Evolutionary conservation across 1,284 basidiomycete species (phyloP), one percentile per base, ranked within the genome.

Genomic region (Ustilago crameri): DNA sequence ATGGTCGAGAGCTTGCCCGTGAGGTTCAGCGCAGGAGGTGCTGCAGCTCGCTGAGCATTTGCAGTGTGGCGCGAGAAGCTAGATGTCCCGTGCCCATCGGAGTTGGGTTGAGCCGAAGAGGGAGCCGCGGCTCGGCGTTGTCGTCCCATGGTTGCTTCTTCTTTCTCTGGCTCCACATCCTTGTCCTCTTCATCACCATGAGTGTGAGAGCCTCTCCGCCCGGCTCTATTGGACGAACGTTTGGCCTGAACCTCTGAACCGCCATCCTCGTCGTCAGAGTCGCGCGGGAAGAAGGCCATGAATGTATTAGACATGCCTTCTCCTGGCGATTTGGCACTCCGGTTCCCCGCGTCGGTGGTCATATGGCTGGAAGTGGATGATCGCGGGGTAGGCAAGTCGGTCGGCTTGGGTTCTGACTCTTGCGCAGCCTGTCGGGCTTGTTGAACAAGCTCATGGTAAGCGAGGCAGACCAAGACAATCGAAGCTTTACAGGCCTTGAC

Each of bases 391-490:
- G 43, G 45, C 24, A 42, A 49, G 23, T 17, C 14, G 7, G 50
- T 26, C 42, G 43, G 47, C 41, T 57, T 60, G 5, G 53, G 30
- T 15, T 42, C 20, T 20, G 17, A 17, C 26, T 56, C 59, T 5
- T 53, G 58, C 0, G 62, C 38, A n/a, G 34, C 40, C 35, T 61
- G 55, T 3, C 64, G 48, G 10, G 67, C 60, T 4, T 64, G 58
- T 20, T 68, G 70, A 4, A 72, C 66, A 3, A 76, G 56, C 48
- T 76, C 74, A 40, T 68, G 65, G 32, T 76, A 76, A 5, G 74
- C 72, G 1, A 76, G 60, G 46, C 74, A 76, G 27, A 68, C 63
- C 9, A 74, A 66, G 3, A 76, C 67, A 5, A 71, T 65, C 7
- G 74, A 76, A 24, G 74, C 74, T 26, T 63, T 68, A 51, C 74